Evolutionary conservation across 176 grass and related monocot genomes (phyloP), one percentile per base, ranked within the genome.

Genomic region (Raddia guianensis): DNA sequence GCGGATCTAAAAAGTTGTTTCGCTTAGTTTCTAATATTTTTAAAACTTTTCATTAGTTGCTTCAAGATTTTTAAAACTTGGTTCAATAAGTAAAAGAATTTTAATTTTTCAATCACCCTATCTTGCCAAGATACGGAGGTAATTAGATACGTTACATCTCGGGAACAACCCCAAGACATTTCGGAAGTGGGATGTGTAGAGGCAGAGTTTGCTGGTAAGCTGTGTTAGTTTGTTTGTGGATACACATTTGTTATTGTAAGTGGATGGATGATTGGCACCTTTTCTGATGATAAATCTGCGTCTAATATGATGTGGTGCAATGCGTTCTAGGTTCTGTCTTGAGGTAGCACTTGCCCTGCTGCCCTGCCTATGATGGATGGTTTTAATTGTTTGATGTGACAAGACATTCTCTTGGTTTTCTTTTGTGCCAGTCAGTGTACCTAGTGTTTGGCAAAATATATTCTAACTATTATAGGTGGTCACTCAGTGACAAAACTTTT

Each of bases 211-310:
- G 64, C 21, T 71, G 12, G 7, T 9, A 62, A 46, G 62, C 8
- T 53, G 8, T 84, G 35, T 84, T 68, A 68, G 14, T 53, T 5
- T 84, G 35, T 84, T 68, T 74, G 14, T 8, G 43, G 11, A 37
- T 62, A 7, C 8, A 35, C 7, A 2, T n/a, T 57, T 68, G 34
- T 12, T 72, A 74, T 27, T 50, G 45, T 8, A 66, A 74, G 43
- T 45, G 43, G 34, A 68, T 88, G n/a, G 19, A 16, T 75, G 18
- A 12, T 48, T 9, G 10, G 2, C 56, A 11, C 21, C 50, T 64
- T 18, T 69, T 70, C 1, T 84, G 19, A 42, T 5, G 11, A 63
- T 21, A 63, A 74, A 9, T 64, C 48, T 76, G 51, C 11, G 54
- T 47, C 21, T 76, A 50, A 71, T 63, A n/a, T 74, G 50, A 5